phyloP scores from a whole-genome alignment of 768 basidiomycete species.

The Zangia roseola region DNA sequence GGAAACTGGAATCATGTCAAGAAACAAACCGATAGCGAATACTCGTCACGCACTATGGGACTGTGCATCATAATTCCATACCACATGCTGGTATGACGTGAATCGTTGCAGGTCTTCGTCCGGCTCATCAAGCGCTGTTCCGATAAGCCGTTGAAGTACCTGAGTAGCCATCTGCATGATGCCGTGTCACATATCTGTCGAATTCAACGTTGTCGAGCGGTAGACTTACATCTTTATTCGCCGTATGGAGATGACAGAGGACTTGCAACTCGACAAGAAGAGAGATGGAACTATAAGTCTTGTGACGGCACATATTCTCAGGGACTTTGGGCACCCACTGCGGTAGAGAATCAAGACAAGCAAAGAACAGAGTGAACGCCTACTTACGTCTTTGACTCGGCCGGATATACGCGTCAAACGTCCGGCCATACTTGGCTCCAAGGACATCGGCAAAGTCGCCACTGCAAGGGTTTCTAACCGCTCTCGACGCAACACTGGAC shows the following conservation, averaged over 20 bases:
- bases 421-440: constrained; percentile 2
- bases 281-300: constrained; percentile 19
- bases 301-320: background rate
- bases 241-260: constrained; percentile 11
- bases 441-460: constrained; percentile 19
- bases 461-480: constrained; percentile 26
- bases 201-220: background rate
- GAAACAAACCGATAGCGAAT: background rate
- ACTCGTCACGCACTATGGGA: constrained; percentile 36
- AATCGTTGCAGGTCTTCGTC: constrained; percentile 43
- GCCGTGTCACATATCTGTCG: background rate
- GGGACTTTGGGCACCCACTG: constrained; percentile 18
- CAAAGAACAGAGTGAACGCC: background rate
- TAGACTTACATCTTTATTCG: constrained; percentile 17
- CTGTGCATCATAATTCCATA: constrained; percentile 46
- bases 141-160: constrained; percentile 38
- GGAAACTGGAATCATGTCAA: constrained; percentile 26
- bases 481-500: constrained; percentile 22
- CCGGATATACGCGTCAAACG: constrained; percentile 16
- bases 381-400: constrained; percentile 24
- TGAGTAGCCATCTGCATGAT: constrained; percentile 14
- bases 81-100: constrained; percentile 53
- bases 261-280: constrained; percentile 27
- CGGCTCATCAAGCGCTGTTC: constrained; percentile 35
- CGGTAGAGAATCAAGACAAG: constrained; percentile 1